Evolutionary conservation across 148 eudicot species (phyloP).

Genomic region (Rhododendron molle): DNA sequence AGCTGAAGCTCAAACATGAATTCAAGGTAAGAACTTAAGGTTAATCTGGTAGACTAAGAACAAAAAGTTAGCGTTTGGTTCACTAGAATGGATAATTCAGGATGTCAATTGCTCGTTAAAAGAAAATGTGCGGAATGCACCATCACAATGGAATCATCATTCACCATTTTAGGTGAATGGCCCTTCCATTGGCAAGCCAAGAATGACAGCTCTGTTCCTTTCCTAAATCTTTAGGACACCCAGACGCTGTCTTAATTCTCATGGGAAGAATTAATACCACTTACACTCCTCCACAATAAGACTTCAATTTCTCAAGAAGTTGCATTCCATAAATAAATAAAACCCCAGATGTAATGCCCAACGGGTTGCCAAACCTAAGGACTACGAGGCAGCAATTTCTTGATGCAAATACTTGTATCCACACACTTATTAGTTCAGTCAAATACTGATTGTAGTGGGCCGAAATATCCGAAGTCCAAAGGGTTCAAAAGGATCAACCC

Average conservation of each 20-base stretch:
- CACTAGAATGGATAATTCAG: no score
- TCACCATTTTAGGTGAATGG: not conserved
- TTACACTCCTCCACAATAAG: not conserved
- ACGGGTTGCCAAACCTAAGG: not conserved
- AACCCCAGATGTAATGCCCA: not conserved
- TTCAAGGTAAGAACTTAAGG: not conserved
- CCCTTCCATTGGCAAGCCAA: not conserved
- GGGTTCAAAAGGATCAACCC: no score
- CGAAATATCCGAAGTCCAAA: no score
- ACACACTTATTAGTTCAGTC: not conserved
- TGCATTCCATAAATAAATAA: not conserved
- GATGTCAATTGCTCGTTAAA: not conserved
- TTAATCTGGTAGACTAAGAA: no score
- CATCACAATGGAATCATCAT: not conserved
- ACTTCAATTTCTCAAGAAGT: not conserved
- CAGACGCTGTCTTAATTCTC: not conserved
- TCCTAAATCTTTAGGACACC: not conserved
- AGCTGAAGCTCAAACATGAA: not conserved
- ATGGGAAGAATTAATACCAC: not conserved
- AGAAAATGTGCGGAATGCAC: not conserved
- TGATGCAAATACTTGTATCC: not conserved
- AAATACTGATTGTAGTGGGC: no score
- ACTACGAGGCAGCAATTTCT: not conserved
- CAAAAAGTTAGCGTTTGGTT: not conserved
- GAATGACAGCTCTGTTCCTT: not conserved